phyloP scores from a whole-genome alignment of 2,329 filamentous ascomycete species.

The Monilinia polystroma region DNA sequence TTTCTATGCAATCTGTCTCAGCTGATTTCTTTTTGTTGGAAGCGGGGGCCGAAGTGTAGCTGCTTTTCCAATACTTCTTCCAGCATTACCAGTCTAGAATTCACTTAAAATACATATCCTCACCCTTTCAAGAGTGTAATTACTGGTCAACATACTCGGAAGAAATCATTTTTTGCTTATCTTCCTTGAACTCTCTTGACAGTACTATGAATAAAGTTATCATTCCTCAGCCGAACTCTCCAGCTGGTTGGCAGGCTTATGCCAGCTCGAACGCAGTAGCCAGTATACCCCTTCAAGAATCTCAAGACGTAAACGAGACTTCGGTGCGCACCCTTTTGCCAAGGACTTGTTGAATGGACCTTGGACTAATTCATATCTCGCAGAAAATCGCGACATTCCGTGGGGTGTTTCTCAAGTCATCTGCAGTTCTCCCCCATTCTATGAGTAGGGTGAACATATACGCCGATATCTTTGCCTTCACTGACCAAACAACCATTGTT shows the following conservation, averaged over 20 bases:
- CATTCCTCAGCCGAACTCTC: constrained; percentile 4
- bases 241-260: constrained; percentile 12
- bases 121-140: no score
- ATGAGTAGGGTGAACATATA: constrained; percentile 12
- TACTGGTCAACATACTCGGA: no score
- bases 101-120: no score
- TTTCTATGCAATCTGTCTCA: not conserved
- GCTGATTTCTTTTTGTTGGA: not conserved
- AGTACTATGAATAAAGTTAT: constrained; percentile 1
- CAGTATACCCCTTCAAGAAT: constrained; percentile 8
- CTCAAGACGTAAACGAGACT: constrained; percentile 10
- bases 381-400: constrained; percentile 9
- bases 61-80: not conserved
- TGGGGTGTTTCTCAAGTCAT: not conserved
- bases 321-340: not conserved
- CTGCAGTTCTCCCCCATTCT: constrained; percentile 4
- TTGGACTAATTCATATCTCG: not conserved
- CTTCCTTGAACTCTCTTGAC: not conserved
- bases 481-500: constrained; percentile 1
- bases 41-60: not conserved
- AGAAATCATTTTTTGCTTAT: not conserved
- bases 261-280: constrained; percentile 3
- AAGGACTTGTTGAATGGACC: no score
- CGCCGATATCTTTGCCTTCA: constrained; percentile 1
- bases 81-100: not conserved